phyloP scores from a whole-genome alignment of 163 green algal species.

The Scenedesmus sp. region DNA sequence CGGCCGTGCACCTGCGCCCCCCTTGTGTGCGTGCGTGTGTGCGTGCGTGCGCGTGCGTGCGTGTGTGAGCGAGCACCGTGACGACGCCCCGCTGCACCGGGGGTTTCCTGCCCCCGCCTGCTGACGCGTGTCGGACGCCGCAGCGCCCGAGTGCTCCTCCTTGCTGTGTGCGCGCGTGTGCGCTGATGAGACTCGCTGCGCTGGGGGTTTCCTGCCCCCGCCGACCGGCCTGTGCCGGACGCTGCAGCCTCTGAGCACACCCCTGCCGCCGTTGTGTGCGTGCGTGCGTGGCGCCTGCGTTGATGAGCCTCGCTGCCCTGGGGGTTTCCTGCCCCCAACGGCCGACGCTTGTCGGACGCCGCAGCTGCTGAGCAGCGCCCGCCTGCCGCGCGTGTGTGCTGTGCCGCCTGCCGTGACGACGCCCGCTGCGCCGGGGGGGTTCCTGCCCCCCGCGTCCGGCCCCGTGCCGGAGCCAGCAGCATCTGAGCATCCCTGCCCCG shows the following conservation, averaged over 20 bases:
- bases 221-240: neutral
- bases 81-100: constrained; percentile 18
- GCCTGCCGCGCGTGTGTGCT: neutral
- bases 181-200: too few relatives aligned
- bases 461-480: neutral
- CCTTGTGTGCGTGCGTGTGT: neutral
- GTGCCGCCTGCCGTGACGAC: constrained; percentile 14
- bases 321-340: constrained; percentile 38
- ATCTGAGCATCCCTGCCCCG: constrained; percentile 42
- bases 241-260: constrained; percentile 29
- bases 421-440: constrained; percentile 16
- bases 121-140: constrained; percentile 1
- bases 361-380: constrained; percentile 12
- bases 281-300: neutral
- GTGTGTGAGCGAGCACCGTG: constrained; percentile 4
- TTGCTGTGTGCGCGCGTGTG: too few relatives aligned
- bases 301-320: constrained; percentile 8
- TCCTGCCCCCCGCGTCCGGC: constrained; percentile 26
- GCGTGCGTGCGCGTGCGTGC: neutral
- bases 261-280: too few relatives aligned
- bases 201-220: constrained; percentile 39
- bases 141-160: constrained; percentile 20
- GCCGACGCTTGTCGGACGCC: neutral
- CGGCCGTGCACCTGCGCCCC: neutral
- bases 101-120: constrained; percentile 37